Evolutionary conservation across 768 basidiomycete species (phyloP).

Genomic region (Amanita exitialis): DNA sequence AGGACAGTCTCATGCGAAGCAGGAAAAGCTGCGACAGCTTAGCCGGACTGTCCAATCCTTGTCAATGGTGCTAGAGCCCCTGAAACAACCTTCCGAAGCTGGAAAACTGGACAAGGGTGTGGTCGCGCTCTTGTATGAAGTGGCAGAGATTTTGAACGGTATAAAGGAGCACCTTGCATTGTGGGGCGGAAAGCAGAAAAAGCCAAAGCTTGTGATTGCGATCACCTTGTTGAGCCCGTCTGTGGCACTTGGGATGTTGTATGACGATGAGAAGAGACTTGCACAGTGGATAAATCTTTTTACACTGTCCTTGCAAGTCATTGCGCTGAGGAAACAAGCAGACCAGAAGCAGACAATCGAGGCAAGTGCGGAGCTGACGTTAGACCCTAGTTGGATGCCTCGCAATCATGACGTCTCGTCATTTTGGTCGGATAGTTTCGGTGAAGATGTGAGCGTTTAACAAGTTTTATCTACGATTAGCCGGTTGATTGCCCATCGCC

Average conservation of each 20-base stretch:
- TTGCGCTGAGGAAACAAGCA: background rate
- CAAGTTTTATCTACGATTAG: background rate
- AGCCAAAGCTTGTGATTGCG: constrained; percentile 5
- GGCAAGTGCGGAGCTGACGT: background rate
- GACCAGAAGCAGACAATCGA: background rate
- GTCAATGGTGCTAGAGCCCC: background rate
- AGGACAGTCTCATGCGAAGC: background rate
- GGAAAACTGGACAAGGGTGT: background rate
- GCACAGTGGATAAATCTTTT: constrained; percentile 16
- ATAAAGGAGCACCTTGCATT: constrained; percentile 13
- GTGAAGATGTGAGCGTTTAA: constrained; percentile 12
- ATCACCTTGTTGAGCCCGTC: constrained; percentile 14
- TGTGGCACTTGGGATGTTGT: constrained; percentile 11
- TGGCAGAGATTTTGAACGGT: constrained; percentile 12
- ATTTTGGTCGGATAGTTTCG: constrained; percentile 17
- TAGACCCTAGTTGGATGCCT: constrained; percentile 7
- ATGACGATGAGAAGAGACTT: constrained; percentile 14
- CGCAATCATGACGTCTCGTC: constrained; percentile 9
- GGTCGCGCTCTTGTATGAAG: constrained; percentile 6
- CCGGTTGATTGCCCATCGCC: background rate
- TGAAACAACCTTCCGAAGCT: background rate
- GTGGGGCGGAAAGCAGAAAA: constrained; percentile 9
- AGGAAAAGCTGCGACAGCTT: background rate
- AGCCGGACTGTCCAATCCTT: background rate
- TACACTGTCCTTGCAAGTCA: constrained; percentile 5